phyloP scores from a whole-genome alignment of 2,329 filamentous ascomycete species.

The Fusarium sp. region DNA sequence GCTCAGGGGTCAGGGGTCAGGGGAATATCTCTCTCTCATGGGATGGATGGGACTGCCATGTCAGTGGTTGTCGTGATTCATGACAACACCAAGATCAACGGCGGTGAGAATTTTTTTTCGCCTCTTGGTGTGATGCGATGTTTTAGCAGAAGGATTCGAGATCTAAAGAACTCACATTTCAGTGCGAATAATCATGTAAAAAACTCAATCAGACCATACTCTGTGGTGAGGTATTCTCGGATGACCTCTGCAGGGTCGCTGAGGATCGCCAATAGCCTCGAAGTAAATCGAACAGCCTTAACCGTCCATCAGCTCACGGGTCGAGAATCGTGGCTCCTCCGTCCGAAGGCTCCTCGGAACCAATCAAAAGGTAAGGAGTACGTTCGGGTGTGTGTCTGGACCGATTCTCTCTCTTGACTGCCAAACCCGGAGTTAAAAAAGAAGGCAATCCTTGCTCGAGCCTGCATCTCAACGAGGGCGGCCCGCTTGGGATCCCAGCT shows the following conservation, averaged over 20 bases:
- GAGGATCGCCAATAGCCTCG: constrained; percentile 19
- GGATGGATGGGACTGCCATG: constrained; percentile 28
- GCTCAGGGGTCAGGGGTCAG: constrained; percentile 24
- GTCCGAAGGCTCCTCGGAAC: neutral
- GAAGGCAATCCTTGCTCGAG: neutral
- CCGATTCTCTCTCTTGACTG: neutral
- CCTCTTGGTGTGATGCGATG: neutral
- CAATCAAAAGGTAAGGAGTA: neutral
- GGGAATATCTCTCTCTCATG: constrained; percentile 21
- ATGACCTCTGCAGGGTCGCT: constrained; percentile 15
- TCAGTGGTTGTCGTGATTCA: constrained; percentile 29
- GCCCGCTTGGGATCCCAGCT: constrained; percentile 25
- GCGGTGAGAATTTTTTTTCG: constrained; percentile 28
- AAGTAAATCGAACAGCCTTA: neutral
- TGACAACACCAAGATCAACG: constrained; percentile 18
- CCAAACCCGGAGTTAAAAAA: constrained; percentile 4
- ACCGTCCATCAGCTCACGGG: constrained; percentile 6
- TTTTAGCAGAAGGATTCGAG: neutral
- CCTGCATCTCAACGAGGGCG: neutral
- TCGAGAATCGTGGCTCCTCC: constrained; percentile 10
- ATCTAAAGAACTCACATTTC: neutral
- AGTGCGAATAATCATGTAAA: neutral
- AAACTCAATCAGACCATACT: constrained; percentile 23
- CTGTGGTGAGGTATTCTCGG: constrained; percentile 25
- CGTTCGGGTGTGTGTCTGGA: neutral